These are phyloP conservation scores for Antitrichia curtipendula DNA, from an alignment of 225 moss, liverwort and hornwort species.

Conservation along the genomic window DNA sequence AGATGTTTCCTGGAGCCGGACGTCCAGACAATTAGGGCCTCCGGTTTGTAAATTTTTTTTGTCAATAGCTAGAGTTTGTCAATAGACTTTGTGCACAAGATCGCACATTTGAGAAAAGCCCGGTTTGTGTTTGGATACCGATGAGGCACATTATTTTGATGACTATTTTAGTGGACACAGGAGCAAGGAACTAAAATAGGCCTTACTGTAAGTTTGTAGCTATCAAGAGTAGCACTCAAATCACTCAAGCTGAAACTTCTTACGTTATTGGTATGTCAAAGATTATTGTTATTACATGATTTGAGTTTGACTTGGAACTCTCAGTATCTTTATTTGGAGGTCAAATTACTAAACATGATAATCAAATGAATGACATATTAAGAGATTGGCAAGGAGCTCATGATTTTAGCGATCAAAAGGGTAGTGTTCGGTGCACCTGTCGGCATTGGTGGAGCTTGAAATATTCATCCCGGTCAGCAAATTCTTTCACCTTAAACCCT, in stretches of 20 bases:
- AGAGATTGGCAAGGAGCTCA: not conserved
- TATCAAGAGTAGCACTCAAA: not conserved
- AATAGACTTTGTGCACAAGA: too few relatives aligned
- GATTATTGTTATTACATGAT: not conserved
- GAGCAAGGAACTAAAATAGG: not conserved
- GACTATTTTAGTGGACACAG: too few relatives aligned
- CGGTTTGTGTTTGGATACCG: too few relatives aligned
- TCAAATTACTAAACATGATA: not conserved
- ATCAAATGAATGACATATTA: not conserved
- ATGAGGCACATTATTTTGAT: not conserved
- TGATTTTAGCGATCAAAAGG: not conserved
- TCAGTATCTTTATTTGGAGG: not conserved
- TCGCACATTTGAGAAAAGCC: too few relatives aligned
- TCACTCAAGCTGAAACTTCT: not conserved
- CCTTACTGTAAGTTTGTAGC: not conserved
- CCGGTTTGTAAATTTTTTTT: too few relatives aligned
- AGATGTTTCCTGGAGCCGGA: not conserved
- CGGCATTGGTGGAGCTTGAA: not conserved
- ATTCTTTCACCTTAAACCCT: too few relatives aligned
- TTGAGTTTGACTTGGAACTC: not conserved
- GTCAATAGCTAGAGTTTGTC: too few relatives aligned
- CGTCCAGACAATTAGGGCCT: too few relatives aligned
- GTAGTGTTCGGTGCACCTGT: not conserved
- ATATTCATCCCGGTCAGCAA: not conserved
- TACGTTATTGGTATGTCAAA: not conserved